phyloP scores from a whole-genome alignment of 2,329 filamentous ascomycete genomes.

The Fusarium denticulatum region DNA sequence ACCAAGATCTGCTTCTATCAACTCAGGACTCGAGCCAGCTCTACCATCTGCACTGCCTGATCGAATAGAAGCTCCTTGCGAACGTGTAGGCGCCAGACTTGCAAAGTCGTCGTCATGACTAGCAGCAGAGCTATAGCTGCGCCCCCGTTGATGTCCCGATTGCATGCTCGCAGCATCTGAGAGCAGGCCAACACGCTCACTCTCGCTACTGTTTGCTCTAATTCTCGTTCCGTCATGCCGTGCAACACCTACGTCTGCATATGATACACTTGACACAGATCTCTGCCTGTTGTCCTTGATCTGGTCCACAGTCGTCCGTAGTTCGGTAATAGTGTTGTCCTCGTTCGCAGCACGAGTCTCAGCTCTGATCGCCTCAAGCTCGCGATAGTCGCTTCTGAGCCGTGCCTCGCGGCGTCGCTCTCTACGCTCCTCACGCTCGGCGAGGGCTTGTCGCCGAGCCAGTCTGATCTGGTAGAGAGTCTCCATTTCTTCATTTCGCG shows the following conservation, averaged over 20 bases:
- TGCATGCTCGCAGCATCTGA: constrained; percentile 75
- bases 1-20: constrained; percentile 62
- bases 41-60: constrained; percentile 52
- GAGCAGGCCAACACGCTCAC: constrained; percentile 75
- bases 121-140: constrained; percentile 61
- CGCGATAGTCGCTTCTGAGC: constrained; percentile 72
- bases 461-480: constrained; percentile 88
- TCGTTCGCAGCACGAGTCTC: constrained; percentile 60
- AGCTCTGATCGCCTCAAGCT: constrained; percentile 73
- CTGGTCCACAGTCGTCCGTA: constrained; percentile 65
- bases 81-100: constrained; percentile 51
- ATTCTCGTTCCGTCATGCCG: constrained; percentile 81
- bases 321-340: constrained; percentile 64
- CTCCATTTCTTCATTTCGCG: constrained; percentile 92
- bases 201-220: constrained; percentile 77
- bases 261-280: constrained; percentile 78
- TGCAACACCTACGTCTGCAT: constrained; percentile 79
- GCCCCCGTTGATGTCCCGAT: constrained; percentile 48
- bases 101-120: constrained; percentile 62
- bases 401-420: constrained; percentile 76
- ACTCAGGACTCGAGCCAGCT: constrained; percentile 63
- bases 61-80: constrained; percentile 55
- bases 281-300: constrained; percentile 70
- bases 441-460: constrained; percentile 77
- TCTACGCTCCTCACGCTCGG: constrained; percentile 81